Evolutionary conservation across 768 basidiomycete genomes (phyloP), one percentile per base, ranked within the genome.

Genomic region (Amyloporia xantha): DNA sequence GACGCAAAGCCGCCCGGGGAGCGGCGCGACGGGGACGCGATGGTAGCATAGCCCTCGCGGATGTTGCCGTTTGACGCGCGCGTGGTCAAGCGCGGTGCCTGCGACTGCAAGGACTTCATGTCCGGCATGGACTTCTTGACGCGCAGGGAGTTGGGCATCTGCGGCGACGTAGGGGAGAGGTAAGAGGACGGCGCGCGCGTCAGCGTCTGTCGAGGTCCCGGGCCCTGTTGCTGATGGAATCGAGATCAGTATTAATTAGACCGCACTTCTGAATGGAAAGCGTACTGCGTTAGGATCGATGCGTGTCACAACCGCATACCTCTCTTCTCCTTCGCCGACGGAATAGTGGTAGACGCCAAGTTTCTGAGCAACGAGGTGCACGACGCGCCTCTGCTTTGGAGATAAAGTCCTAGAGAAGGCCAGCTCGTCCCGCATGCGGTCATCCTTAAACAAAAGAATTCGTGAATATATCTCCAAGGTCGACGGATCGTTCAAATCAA

Each of bases 51-150:
- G 24, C 87, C 88, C 52, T 79, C 77, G 44, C 90, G 82, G 49
- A 92, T 91, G 62, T 92, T 92, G 48, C 89, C 88, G 63, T 91
- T 92, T 41, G 89, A 92, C 15, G 88, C 76, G 52, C 89, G 85
- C 13, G 85, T 84, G 49, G 71, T 80, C 41, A 92, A 77, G 44
- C 89, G 84, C 27, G 87, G 89, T 1, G 84, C 83, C 59, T 84
- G 81, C 15, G 82, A 74, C 52, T 90, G 89, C 54, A 91, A 68
- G 13, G 86, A 86, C 70, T 90, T 90, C 81, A 97, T 83, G 67
- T 97, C 92, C 2, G 96, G 96, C 96, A 98, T 98, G 20, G 92
- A 95, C 70, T 96, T 96, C 75, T 98, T 98, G 66, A 85, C 82
- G 36, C 94, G 84, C 47, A 97, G 77, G 36, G 81, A 72, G 47